phyloP scores from a whole-genome alignment of 495 filamentous ascomycete genomes.

The Diplogelasinospora grovesii region DNA sequence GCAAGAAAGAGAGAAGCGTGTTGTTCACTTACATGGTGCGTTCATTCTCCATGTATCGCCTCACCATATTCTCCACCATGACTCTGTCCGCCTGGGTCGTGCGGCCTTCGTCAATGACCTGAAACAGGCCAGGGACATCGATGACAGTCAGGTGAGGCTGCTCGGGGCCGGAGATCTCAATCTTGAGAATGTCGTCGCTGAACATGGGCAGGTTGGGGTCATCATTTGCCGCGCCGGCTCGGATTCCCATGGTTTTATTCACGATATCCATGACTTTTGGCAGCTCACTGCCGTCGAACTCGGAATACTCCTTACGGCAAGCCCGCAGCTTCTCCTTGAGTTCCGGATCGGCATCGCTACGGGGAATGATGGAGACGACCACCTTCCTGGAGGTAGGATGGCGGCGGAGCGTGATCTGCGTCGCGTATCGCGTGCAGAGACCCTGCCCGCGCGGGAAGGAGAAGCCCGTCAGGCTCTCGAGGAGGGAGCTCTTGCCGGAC shows the following conservation, averaged over 20 bases:
- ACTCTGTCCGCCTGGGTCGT: constrained; percentile 12
- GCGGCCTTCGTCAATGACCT: constrained; percentile 7
- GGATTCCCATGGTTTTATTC: constrained; percentile 41
- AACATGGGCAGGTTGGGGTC: constrained; percentile 34
- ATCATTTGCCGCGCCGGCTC: constrained; percentile 12
- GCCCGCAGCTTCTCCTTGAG: constrained; percentile 8
- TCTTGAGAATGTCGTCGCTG: constrained; percentile 49
- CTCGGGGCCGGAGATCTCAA: constrained; percentile 53
- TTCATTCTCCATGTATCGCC: constrained; percentile 11
- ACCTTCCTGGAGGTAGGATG: constrained; percentile 22
- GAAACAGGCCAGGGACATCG: constrained; percentile 19
- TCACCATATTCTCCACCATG: constrained; percentile 12
- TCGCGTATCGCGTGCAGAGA: constrained; percentile 55
- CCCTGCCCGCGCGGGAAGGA: constrained; percentile 44
- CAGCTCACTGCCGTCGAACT: constrained; percentile 19
- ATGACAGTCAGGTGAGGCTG: constrained; percentile 16
- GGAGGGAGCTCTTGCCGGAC: constrained; percentile 47
- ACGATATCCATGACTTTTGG: constrained; percentile 28
- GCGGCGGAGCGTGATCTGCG: constrained; percentile 51
- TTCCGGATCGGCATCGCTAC: constrained; percentile 10
- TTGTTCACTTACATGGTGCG: constrained; percentile 13
- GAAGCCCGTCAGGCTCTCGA: constrained; percentile 47
- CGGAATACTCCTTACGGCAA: constrained; percentile 11
- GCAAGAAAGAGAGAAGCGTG: no score
- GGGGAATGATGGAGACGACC: constrained; percentile 41